Evolutionary conservation across 2,329 filamentous ascomycete genomes (phyloP), one percentile per base, ranked within the genome.

Genomic region (Xylariales sp.): DNA sequence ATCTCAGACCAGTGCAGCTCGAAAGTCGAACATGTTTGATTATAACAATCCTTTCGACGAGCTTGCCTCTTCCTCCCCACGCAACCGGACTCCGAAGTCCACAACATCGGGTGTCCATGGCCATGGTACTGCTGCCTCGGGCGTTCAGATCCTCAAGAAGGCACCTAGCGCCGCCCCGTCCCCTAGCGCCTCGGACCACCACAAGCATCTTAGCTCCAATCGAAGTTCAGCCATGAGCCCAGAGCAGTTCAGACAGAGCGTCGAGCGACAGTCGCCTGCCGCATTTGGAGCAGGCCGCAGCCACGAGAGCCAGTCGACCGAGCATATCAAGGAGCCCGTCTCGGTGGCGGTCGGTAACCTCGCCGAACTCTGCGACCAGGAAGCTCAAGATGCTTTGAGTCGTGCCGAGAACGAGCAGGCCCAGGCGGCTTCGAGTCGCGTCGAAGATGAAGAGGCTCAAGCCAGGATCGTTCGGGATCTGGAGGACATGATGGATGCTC

Each of bases 261-360:
- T 57, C 28, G 55, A 62, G 19, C 14, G 18, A 16, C 8, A n/a
- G n/a, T 54, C 57, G 25, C 53, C 59, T 20, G 47, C 56, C 21
- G 53, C 53, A 28, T 59, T 58, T 8, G 49, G 53, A 20, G 40
- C 54, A 4, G 51, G 54, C 21, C 50, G 44, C 12, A 43, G 41
- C 14, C 46, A 33, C 20, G 37, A 19, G 22, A 24, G 27, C 3
- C 46, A 49, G 4, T 45, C 47, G 11, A 44, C 42, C n/a, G 49
- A 49, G 41, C 56, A 63, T 33, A 60, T 64, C 40, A 78, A 71
- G 50, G 83, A 88, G 61, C 84, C 82, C 37, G 84, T 93, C 21
- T 73, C 84, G 15, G 79, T 87, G 42, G 82, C 84, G 19, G 70
- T 89, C 29, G 76, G 71, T 49, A 81, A 80, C 31, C 69, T 89